Evolutionary conservation across 768 basidiomycete genomes (phyloP), one percentile per base, ranked within the genome.

Genomic region (Boletus bicolor): DNA sequence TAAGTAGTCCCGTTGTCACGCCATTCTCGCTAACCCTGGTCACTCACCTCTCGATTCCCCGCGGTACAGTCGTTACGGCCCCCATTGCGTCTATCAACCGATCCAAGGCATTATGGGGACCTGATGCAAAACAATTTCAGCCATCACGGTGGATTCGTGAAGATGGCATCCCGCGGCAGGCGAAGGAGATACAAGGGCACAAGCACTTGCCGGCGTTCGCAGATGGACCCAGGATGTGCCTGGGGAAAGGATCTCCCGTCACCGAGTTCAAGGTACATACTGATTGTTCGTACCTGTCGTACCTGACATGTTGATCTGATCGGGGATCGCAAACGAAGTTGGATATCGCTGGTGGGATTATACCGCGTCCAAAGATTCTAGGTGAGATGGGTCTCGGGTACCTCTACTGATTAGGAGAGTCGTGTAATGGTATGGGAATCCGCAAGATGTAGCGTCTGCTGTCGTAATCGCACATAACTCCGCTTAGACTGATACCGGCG

Each of bases 141-240:
- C 87, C 86, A 0, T 81, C 82, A 45, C 73, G 87, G 7, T 89
- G 86, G 87, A 70, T 87, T 5, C 57, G 59, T 7, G 66, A 68
- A 12, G 70, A 68, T 10, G 67, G 68, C 1, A 63, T 64, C 17
- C 60, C 64, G 7, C 41, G 7, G 14, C 45, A 56, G 24, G 75
- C 76, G 0, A 75, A 83, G 37, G 68, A 65, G 17, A 51, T 65
- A 4, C 68, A 64, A 11, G 72, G 68, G 5, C 58, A 68, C 21
- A 61, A 49, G 17, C 69, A 73, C 53, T 46, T 70, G 34, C 47
- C 72, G 49, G 63, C 63, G 4, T 73, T 73, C 19, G 43, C 57
- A 0, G 70, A 73, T 47, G 68, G 71, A 2, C 70, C 69, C 4
- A 56, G 62, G 50, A 66, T 46, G n/a, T 71, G 68, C 38, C 41